These are phyloP conservation scores for Candida maesae DNA, from an alignment of 805 yeast genomes.

Conservation along the genomic window DNA sequence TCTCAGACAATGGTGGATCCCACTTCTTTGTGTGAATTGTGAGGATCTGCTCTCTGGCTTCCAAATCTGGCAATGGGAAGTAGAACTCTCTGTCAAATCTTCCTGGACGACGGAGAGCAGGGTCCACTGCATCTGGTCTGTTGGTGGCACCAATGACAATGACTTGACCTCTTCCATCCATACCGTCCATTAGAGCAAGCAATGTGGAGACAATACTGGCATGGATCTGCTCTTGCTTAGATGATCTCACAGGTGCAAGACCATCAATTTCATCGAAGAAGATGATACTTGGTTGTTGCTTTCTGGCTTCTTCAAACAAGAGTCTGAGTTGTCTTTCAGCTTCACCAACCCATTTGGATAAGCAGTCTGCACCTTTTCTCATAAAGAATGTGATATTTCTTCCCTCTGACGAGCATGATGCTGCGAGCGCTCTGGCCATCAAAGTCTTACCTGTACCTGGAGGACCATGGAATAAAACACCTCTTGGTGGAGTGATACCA, in stretches of 20 bases:
- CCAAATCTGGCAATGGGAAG: conserved; percentile 85
- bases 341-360: conserved; percentile 99
- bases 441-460: conserved; percentile 99
- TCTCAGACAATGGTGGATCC: conserved; percentile 64
- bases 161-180: conserved; percentile 98
- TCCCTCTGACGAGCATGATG: conserved; percentile 83
- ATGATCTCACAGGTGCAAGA: conserved; percentile 93
- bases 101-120: conserved; percentile 95
- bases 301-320: conserved; percentile 92
- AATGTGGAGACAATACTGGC: conserved; percentile 95
- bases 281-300: conserved; percentile 92
- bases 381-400: conserved; percentile 91
- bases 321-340: conserved; percentile 92
- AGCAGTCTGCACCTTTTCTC: conserved; percentile 97
- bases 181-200: conserved; percentile 96
- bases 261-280: conserved; percentile 99
- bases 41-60: conserved; percentile 75
- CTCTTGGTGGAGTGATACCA: conserved; percentile 92
- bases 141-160: conserved; percentile 98
- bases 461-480: conserved; percentile 97
- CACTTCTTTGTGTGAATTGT: conserved; percentile 86
- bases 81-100: conserved; percentile 96
- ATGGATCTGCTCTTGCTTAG: conserved; percentile 97
- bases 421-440: conserved; percentile 96
- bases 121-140: conserved; percentile 97